Evolutionary conservation across 352 stramenopile genomes (phyloP).

Genomic region (Thraustochytrium striatum): DNA sequence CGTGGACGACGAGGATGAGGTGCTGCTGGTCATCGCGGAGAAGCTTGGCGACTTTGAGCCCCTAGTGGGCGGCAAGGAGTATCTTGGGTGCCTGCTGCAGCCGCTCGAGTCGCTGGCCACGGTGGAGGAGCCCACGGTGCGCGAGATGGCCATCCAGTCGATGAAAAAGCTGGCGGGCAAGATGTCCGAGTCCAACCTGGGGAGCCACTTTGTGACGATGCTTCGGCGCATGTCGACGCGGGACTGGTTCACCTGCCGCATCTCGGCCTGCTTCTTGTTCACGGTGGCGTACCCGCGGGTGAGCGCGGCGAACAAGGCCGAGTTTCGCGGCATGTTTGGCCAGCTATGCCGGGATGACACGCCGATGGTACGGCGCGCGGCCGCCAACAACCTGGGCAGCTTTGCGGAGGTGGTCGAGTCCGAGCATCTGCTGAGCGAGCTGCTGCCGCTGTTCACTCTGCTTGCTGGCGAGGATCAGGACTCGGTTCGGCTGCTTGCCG

Average conservation of each 20-base stretch:
- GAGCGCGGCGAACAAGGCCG: conserved; percentile 63
- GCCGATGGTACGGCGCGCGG: conserved; percentile 91
- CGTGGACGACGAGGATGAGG: conserved; percentile 83
- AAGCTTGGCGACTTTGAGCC: conserved; percentile 72
- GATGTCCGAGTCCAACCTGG: conserved; percentile 74
- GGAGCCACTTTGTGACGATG: conserved; percentile 84
- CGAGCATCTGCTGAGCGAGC: conserved; percentile 58
- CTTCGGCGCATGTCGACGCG: conserved; percentile 83
- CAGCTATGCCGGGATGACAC: conserved; percentile 92
- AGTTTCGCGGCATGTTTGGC: conserved; percentile 82
- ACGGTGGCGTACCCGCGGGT: conserved; percentile 53
- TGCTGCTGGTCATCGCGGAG: conserved; percentile 87
- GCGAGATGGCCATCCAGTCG: conserved; percentile 76
- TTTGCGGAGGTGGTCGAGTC: conserved; percentile 64
- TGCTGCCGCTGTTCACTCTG: conserved; percentile 73
- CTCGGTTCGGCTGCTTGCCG: conserved; percentile 92
- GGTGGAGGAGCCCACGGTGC: conserved; percentile 89
- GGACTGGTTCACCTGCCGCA: conserved; percentile 88
- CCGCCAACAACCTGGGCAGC: conserved; percentile 74
- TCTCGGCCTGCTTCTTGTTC: conserved; percentile 69
- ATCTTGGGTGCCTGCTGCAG: conserved; percentile 82
- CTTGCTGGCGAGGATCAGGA: conserved; percentile 87
- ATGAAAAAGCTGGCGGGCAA: conserved; percentile 77
- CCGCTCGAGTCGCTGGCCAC: conserved; percentile 86
- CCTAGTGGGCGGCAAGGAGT: conserved; percentile 77